Evolutionary conservation across 257 asterid species (phyloP), one percentile per base, ranked within the genome.

Genomic region (Gentiana straminea): DNA sequence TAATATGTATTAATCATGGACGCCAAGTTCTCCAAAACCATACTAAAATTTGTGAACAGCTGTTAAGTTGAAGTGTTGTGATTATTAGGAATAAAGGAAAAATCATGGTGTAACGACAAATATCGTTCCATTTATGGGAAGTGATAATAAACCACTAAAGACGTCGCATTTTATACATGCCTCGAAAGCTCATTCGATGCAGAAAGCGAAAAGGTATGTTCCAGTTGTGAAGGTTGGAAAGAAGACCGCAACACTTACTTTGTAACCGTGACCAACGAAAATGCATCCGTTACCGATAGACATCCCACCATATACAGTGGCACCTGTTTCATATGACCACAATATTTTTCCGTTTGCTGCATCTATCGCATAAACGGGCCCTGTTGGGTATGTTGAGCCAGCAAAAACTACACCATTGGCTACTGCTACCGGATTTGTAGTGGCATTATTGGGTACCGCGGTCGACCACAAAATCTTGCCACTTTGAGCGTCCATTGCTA

Each of bases 331-430:
- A 11, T 71, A 70, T 7, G 74, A 74, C 78, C 78, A 77, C 3
- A 74, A 33, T 44, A 77, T 71, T 47, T 61, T 13, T 13, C 76
- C 78, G 3, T 70, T 64, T 3, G 54, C 39, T 8, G 74, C 76
- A 10, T 71, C 32, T 5, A 77, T 57, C 32, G 83, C 78, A n/a
- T 70, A 77, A 3, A 77, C 62, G 2, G 80, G 80, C 2, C 80
- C 80, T 2, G 69, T 70, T 34, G 56, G 33, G 8, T 68, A 55
- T 0, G 74, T 62, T 2, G 78, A 74, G 1, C 84, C 80, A 0
- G 61, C 78, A 51, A 74, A 74, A 9, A 77, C 51, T n/a, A 77
- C 76, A 13, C 74, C 80, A 3, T 77, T 77, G 58, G 75, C 75
- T 2, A 70, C 15, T 1, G 73, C 68, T n/a, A 77, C 75, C 0